Evolutionary conservation across 2,329 filamentous ascomycete genomes (phyloP).

Genomic region (Aspergillus tanneri): DNA sequence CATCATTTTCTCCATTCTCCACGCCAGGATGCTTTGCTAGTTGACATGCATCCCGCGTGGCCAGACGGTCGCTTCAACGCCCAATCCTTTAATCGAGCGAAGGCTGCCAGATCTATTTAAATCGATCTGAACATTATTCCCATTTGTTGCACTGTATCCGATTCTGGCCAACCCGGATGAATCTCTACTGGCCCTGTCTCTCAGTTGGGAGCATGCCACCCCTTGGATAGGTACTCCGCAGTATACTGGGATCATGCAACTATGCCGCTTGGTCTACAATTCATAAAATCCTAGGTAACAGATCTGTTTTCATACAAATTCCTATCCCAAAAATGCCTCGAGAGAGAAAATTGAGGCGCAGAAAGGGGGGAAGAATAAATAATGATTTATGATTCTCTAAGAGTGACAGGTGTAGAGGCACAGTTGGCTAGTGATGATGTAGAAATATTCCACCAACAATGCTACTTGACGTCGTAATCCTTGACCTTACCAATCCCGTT

Average conservation of each 20-base stretch:
- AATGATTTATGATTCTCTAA: constrained; percentile 5
- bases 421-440: not conserved
- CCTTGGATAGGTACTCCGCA: not conserved
- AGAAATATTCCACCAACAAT: not conserved
- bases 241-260: too few species aligned
- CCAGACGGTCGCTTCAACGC: not conserved
- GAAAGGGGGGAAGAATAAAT: constrained; percentile 66
- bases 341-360: constrained; percentile 68
- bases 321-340: too few species aligned
- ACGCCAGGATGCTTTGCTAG: not conserved
- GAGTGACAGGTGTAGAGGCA: not conserved
- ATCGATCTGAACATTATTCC: not conserved
- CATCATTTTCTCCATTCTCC: not conserved
- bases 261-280: too few species aligned
- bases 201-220: not conserved
- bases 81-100: not conserved
- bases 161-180: not conserved
- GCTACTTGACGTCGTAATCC: not conserved
- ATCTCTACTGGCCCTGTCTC: not conserved
- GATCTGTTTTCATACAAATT: too few species aligned
- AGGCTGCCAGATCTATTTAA: not conserved
- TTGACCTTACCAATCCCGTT: not conserved
- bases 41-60: not conserved
- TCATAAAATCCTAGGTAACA: too few species aligned
- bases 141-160: not conserved